These are phyloP conservation scores for Populus pruinosa DNA, from an alignment of 345 rosid genomes.

Conservation along the genomic window DNA sequence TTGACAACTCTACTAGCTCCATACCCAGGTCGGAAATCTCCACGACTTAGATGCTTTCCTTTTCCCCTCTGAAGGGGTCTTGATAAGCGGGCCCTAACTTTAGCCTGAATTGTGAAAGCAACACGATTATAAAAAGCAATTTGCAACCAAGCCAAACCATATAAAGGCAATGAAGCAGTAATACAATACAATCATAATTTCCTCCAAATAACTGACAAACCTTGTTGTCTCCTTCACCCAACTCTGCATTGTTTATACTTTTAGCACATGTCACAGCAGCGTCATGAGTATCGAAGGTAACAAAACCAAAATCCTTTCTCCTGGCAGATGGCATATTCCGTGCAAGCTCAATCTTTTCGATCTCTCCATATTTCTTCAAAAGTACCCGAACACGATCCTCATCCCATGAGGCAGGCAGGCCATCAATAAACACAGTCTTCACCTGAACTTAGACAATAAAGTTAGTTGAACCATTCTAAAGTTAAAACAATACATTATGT, in stretches of 20 bases:
- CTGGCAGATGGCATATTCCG: conserved; percentile 96
- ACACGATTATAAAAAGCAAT: background rate
- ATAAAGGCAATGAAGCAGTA: conserved; percentile 7
- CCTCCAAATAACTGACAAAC: conserved; percentile 32
- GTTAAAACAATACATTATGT: background rate
- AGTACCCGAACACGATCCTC: conserved; percentile 76
- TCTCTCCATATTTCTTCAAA: conserved; percentile 65
- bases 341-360: conserved; percentile 95
- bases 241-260: conserved; percentile 80
- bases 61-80: conserved; percentile 89
- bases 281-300: conserved; percentile 86
- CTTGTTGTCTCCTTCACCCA: conserved; percentile 82
- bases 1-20: conserved; percentile 56
- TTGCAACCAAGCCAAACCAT: background rate
- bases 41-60: conserved; percentile 53
- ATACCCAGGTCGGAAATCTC: conserved; percentile 59
- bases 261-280: conserved; percentile 92
- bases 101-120: conserved; percentile 48
- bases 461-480: background rate
- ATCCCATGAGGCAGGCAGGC: conserved; percentile 88
- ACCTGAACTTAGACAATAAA: conserved; percentile 49
- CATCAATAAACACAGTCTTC: conserved; percentile 86
- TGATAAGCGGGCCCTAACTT: conserved; percentile 93
- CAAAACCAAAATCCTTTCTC: conserved; percentile 97
- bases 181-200: conserved; percentile 3